These are phyloP conservation scores for Pestalotiopsis sp. DNA, from an alignment of 2,329 filamentous ascomycete genomes.

Conservation along the genomic window DNA sequence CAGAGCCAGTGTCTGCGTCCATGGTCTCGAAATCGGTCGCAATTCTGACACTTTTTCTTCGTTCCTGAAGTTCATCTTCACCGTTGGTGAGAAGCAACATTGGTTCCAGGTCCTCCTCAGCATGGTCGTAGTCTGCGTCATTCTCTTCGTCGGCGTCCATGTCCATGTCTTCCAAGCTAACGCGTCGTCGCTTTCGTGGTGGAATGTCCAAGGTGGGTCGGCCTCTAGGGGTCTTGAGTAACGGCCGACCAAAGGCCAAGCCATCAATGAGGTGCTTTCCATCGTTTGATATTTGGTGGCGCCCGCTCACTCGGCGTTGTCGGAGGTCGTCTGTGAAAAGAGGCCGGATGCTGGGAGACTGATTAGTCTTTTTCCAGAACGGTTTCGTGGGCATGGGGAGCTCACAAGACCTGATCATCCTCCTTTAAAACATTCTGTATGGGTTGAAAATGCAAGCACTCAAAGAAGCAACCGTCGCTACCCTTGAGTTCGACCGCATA, in stretches of 20 bases:
- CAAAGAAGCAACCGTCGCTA: conserved; percentile 62
- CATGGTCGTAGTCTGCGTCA: conserved; percentile 33
- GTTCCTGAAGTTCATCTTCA: conserved; percentile 19
- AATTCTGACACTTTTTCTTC: conserved; percentile 24
- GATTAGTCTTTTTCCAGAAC: background rate
- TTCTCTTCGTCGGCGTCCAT: conserved; percentile 29
- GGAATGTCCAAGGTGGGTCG: conserved; percentile 72
- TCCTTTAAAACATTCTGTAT: conserved; percentile 72
- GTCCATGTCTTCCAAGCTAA: conserved; percentile 38
- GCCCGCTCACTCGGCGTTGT: conserved; percentile 70
- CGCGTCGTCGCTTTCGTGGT: conserved; percentile 66
- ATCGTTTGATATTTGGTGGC: conserved; percentile 76
- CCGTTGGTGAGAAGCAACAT: conserved; percentile 34
- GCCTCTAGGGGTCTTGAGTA: conserved; percentile 56
- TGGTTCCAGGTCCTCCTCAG: conserved; percentile 32
- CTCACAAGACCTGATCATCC: conserved; percentile 80
- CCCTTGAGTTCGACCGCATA: conserved; percentile 77
- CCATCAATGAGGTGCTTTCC: conserved; percentile 85
- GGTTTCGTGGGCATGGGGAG: conserved; percentile 17
- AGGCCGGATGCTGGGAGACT: conserved; percentile 66
- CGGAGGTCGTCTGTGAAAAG: conserved; percentile 74
- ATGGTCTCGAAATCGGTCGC: conserved; percentile 31
- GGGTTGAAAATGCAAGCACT: conserved; percentile 83
- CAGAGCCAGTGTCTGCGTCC: conserved; percentile 19
- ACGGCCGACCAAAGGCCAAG: conserved; percentile 76